phyloP scores from a whole-genome alignment of 495 filamentous ascomycete species.

The Daldinia decipiens region DNA sequence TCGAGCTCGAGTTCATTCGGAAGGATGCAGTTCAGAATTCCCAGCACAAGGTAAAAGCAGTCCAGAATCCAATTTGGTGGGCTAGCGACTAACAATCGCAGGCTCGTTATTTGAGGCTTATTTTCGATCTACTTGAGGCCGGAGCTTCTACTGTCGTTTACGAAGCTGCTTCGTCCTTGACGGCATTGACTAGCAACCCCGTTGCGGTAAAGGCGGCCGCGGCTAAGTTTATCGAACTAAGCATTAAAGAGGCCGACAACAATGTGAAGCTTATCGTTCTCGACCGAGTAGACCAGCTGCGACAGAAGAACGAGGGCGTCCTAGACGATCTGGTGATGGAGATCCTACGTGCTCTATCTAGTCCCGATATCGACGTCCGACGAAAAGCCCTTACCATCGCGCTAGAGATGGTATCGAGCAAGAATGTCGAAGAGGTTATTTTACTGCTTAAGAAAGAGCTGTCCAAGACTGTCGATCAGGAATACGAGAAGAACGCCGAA shows the following conservation, averaged over 20 bases:
- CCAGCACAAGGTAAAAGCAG: constrained; percentile 79
- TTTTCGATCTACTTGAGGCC: constrained; percentile 96
- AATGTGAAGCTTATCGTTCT: constrained; percentile 99
- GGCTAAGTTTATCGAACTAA: constrained; percentile 93
- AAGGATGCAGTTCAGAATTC: constrained; percentile 96
- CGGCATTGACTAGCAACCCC: constrained; percentile 92
- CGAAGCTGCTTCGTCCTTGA: constrained; percentile 97
- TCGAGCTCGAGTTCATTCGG: constrained; percentile 94
- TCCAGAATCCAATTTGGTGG: constrained; percentile 23
- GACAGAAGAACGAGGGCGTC: constrained; percentile 91
- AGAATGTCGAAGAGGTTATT: constrained; percentile 98
- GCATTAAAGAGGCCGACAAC: constrained; percentile 97
- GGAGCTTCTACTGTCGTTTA: constrained; percentile 95
- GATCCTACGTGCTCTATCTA: constrained; percentile 93
- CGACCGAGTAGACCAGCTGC: constrained; percentile 90
- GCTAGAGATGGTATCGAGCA: constrained; percentile 97
- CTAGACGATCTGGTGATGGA: constrained; percentile 98
- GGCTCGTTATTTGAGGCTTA: constrained; percentile 90
- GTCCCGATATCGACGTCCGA: constrained; percentile 95
- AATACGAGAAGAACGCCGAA: constrained; percentile 98
- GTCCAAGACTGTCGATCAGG: constrained; percentile 95
- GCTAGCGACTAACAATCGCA: constrained; percentile 55
- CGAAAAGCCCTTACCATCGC: constrained; percentile 91
- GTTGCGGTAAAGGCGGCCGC: constrained; percentile 98
- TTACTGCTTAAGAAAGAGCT: constrained; percentile 97